phyloP scores from a whole-genome alignment of 306 rosid genomes.

The Trichosanthes cucumerina region DNA sequence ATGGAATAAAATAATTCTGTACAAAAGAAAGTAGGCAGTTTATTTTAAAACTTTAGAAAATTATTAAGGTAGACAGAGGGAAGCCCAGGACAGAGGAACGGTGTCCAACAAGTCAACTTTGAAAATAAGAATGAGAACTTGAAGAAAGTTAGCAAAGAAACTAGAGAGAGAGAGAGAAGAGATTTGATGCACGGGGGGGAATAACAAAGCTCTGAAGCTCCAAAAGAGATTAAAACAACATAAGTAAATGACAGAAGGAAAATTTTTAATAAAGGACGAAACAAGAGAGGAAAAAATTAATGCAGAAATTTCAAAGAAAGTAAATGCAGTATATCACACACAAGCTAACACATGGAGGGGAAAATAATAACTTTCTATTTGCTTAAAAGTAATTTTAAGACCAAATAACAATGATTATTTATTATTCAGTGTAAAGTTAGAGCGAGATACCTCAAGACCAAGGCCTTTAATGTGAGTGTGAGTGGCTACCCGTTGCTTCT shows the following conservation, averaged over 20 bases:
- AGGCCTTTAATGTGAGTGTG: conserved; percentile 80
- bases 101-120: background rate
- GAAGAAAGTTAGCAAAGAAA: background rate
- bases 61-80: no score
- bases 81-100: no score
- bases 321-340: background rate
- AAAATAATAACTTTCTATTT: background rate
- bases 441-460: conserved; percentile 65
- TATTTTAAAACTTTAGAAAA: no score
- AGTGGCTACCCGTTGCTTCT: conserved; percentile 61
- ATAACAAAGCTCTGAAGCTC: background rate
- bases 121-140: background rate
- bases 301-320: background rate
- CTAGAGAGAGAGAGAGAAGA: background rate
- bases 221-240: background rate
- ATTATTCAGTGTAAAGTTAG: background rate
- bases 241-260: background rate
- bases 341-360: background rate
- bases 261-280: background rate
- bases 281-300: background rate
- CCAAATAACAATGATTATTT: background rate
- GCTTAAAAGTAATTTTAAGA: background rate
- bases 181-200: background rate
- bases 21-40: no score
- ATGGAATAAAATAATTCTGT: no score